Evolutionary conservation across 176 grass and related monocot species (phyloP), one percentile per base, ranked within the genome.

Genomic region (Aegilops longissima): DNA sequence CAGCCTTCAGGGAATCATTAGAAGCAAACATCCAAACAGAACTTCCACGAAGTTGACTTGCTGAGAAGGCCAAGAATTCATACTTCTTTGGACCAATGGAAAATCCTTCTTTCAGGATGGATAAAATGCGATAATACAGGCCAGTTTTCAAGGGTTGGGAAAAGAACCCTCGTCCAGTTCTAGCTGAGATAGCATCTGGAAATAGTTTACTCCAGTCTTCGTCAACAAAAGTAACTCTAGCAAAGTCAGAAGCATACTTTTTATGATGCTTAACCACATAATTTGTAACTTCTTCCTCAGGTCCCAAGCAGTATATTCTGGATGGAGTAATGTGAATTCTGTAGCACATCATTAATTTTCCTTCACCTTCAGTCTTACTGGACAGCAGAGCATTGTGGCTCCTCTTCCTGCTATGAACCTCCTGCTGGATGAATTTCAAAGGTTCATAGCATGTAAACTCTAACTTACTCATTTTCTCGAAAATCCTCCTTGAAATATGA

Each of bases 11-110:
- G 45, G 84, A 86, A 49, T 87, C 64, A 86, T 94, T 98, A 38
- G 97, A 94, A 77, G 92, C 92, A 96, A 98, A 98, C 97, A 98
- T 98, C 97, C 93, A 98, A 93, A 96, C 87, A 80, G 97, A 98
- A 94, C 86, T 96, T 12, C 87, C 80, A 61, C 93, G 84, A 90
- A 98, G 94, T 52, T 98, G 96, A 86, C 96, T 98, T 69, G 93
- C 93, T 79, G 96, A 96, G 87, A 98, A 98, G 68, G 92, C 90
- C 93, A 98, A 88, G 84, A 98, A 98, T 73, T 98, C 93, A 24
- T 91, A 98, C 14, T 94, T 98, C 88, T 98, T 96, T 51, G 66
- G 84, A 47, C 93, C 90, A 64, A 96, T 92, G 67, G 36, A 77
- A 92, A 98, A 85, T 36, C 93, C 96, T 77, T 96, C 87, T 85